Percentiles rank a stretch among this genome's conserved stretches.
phyloP scores from a whole-genome alignment of 1,139 yeast species.

The Pichia inconspicua region DNA sequence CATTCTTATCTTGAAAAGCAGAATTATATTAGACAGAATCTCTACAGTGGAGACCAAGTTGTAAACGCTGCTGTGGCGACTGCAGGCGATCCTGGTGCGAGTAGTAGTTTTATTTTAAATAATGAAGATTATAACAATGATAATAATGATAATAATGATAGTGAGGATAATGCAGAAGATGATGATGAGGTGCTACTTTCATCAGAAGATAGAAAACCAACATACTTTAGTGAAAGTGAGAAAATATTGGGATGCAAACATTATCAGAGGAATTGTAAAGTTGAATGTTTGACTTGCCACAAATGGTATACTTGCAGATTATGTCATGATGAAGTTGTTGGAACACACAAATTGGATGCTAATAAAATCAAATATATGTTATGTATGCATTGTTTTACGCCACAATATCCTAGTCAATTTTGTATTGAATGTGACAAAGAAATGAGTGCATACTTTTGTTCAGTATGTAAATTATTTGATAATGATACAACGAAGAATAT shows the following conservation, averaged over 20 bases:
- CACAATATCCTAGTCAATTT: constrained; percentile 64
- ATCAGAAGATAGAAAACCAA: constrained; percentile 42
- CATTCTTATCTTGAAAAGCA: constrained; percentile 51
- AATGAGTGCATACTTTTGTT: constrained; percentile 72
- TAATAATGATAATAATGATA: constrained; percentile 22
- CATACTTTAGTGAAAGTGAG: constrained; percentile 40
- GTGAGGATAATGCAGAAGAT: constrained; percentile 21
- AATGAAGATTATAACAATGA: constrained; percentile 15
- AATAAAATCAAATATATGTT: constrained; percentile 58
- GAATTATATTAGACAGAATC: constrained; percentile 29
- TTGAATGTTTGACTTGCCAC: constrained; percentile 69
- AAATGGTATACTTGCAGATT: constrained; percentile 77
- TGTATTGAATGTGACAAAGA: constrained; percentile 61
- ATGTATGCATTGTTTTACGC: constrained; percentile 72
- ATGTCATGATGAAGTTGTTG: constrained; percentile 65
- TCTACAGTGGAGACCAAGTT: constrained; percentile 37
- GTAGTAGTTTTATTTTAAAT: constrained; percentile 12
- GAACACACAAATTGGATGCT: constrained; percentile 58
- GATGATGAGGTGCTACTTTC: constrained; percentile 35
- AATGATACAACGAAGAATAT: constrained; percentile 74
- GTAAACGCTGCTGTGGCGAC: constrained; percentile 18
- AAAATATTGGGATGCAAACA: constrained; percentile 69
- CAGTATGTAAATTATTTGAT: constrained; percentile 72
- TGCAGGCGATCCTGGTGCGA: constrained; percentile 21
- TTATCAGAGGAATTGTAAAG: constrained; percentile 75